Evolutionary conservation across 305 asterid genomes (phyloP).

Genomic region (Ilex paraguariensis): DNA sequence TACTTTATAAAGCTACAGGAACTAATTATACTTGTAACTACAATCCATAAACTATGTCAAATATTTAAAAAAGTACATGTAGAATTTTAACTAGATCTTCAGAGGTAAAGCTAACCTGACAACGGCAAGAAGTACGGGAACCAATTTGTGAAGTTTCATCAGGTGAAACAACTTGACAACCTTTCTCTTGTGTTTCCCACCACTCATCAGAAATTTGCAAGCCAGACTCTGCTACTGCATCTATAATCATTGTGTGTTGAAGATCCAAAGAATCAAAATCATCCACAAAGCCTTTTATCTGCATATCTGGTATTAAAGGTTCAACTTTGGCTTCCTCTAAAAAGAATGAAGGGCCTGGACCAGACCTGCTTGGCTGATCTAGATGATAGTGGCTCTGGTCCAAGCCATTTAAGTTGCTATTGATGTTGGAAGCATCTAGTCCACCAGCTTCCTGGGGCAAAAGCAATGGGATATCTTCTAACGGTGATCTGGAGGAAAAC

Average conservation of each 20-base stretch:
- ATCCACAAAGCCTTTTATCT: constrained; percentile 17
- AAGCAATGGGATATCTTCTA: constrained; percentile 76
- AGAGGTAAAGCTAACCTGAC: constrained; percentile 59
- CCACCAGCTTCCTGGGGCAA: constrained; percentile 80
- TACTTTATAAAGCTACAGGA: too few species aligned
- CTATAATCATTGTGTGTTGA: constrained; percentile 23
- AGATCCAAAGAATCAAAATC: constrained; percentile 15
- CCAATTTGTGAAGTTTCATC: constrained; percentile 66
- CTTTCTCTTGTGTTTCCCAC: constrained; percentile 53
- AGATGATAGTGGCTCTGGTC: constrained; percentile 18
- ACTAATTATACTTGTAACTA: too few species aligned
- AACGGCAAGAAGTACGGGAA: constrained; percentile 57
- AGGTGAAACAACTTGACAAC: constrained; percentile 35
- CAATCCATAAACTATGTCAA: not conserved
- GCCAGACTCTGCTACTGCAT: constrained; percentile 22
- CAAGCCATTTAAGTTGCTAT: constrained; percentile 29
- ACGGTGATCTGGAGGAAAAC: constrained; percentile 64
- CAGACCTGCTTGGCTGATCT: constrained; percentile 18
- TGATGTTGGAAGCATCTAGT: constrained; percentile 23
- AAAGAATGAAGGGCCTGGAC: constrained; percentile 23
- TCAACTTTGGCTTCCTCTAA: constrained; percentile 14
- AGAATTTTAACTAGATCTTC: not conserved
- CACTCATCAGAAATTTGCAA: constrained; percentile 35
- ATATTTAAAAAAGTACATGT: not conserved
- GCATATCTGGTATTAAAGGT: constrained; percentile 14